These are phyloP conservation scores for Evansstolkia leycettana DNA, from an alignment of 495 filamentous ascomycete species.

Conservation along the genomic window DNA sequence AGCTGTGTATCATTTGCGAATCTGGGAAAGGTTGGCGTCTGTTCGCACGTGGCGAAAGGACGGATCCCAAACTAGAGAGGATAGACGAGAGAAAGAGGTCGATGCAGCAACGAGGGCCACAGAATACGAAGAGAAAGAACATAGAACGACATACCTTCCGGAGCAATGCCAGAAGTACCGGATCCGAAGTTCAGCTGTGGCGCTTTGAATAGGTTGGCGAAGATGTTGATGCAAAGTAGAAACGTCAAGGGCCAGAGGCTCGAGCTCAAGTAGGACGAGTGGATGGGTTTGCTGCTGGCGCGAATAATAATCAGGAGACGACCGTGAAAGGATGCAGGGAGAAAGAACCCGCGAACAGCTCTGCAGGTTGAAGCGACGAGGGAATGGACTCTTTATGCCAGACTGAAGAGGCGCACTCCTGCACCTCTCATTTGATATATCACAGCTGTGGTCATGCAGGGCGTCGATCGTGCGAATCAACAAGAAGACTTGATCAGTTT, in stretches of 20 bases:
- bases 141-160: neutral
- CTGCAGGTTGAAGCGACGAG: slow-evolving; percentile 19
- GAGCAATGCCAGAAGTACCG: neutral
- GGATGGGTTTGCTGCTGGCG: neutral
- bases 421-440: slow-evolving; percentile 43
- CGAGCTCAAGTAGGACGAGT: neutral
- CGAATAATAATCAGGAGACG: too few species aligned
- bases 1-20: too few species aligned
- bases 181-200: too few species aligned
- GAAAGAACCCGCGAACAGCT: slow-evolving; percentile 16
- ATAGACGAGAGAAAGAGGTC: neutral
- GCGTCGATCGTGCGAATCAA: slow-evolving; percentile 6
- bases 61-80: neutral
- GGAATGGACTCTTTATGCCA: slow-evolving; percentile 27
- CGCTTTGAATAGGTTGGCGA: too few species aligned
- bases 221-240: too few species aligned
- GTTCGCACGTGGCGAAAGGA: too few species aligned
- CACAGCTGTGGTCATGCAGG: slow-evolving; percentile 38
- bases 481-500: slow-evolving; percentile 3
- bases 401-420: slow-evolving; percentile 25
- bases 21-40: too few species aligned
- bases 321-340: neutral
- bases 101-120: too few species aligned
- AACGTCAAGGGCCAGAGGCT: neutral
- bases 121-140: neutral